Percentiles rank a stretch among this genome's conserved stretches.
Evolutionary conservation across 2,329 filamentous ascomycete genomes (phyloP).

Genomic region (Colletotrichum orchidophilum): DNA sequence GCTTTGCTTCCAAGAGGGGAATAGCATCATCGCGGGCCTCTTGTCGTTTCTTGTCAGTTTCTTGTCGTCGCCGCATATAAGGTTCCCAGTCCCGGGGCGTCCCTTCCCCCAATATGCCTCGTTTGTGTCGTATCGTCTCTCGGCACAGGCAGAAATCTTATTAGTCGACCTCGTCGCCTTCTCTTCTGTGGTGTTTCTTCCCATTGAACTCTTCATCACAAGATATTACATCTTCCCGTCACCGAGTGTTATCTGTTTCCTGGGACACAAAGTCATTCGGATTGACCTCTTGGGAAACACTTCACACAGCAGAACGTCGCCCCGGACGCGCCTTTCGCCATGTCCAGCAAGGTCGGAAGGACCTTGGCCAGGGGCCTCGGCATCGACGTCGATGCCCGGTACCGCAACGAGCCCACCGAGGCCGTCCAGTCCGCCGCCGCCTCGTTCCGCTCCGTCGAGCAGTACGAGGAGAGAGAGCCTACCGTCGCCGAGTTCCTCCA

Average conservation of each 20-base stretch:
- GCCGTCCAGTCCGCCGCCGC: constrained; percentile 40
- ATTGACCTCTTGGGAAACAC: background rate
- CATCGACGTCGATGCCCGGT: constrained; percentile 43
- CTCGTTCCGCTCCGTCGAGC: constrained; percentile 35
- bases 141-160: background rate
- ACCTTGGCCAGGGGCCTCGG: constrained; percentile 41
- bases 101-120: background rate
- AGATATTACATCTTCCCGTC: background rate
- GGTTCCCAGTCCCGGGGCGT: background rate
- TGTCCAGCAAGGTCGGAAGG: constrained; percentile 36
- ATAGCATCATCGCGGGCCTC: constrained; percentile 21
- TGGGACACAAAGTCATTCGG: background rate
- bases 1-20: constrained; percentile 24
- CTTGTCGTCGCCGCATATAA: constrained; percentile 22
- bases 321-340: background rate
- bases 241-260: background rate
- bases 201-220: background rate
- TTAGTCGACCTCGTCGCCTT: background rate
- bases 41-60: background rate
- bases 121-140: background rate
- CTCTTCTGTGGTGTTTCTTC: background rate
- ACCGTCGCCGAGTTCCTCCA: constrained; percentile 52
- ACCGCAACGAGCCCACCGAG: constrained; percentile 38
- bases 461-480: constrained; percentile 48
- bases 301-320: background rate